Evolutionary conservation across 2,329 filamentous ascomycete genomes (phyloP), one percentile per base, ranked within the genome.

Genomic region (Aureobasidium uvarum): DNA sequence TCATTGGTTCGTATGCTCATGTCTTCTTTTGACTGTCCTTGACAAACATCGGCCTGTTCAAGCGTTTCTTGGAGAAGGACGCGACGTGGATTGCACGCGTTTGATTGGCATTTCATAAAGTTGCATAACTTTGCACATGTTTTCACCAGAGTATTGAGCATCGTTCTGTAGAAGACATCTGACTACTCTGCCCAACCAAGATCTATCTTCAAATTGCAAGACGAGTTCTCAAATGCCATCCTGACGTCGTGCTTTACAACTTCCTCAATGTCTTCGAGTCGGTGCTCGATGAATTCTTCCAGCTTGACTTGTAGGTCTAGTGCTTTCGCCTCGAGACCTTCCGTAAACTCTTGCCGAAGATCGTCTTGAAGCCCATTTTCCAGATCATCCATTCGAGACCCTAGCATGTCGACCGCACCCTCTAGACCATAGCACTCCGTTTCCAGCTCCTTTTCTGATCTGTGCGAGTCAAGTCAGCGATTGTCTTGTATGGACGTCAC

Each of bases 1-100:
- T 43, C 60, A 63, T 63, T 45, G 60, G 45, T 63, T 54, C 33
- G 31, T 63, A 14, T 25, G 48, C n/a, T 52, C 38, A 36, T 63
- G 7, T 50, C 55, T 31, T 65, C 28, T 25, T n/a, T 1, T 6
- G 16, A 23, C 45, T n/a, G 13, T 55, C 28, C 28, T 28, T 7
- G 39, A 50, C 58, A 62, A 62, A 39, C 43, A 60, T 14, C 14
- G 20, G 31, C 1, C 36, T 5, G 50, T 54, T 36, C 13, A 28
- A 51, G 31, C 36, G 45, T 20, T 59, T 46, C 28, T 23, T 18
- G 23, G 28, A n/a, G 31, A 46, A 16, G 16, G 58, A 62, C 58
- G 58, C 58, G 58, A 50, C 45, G 58, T 46, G 45, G 5, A n/a
- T 23, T 25, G 33, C 33, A 28, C 58, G 58, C 33, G 58, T 62